Percentiles rank a stretch among this genome's conserved stretches.
phyloP scores from a whole-genome alignment of 2,329 filamentous ascomycete genomes.

The Hymenoscyphus fructigenus region DNA sequence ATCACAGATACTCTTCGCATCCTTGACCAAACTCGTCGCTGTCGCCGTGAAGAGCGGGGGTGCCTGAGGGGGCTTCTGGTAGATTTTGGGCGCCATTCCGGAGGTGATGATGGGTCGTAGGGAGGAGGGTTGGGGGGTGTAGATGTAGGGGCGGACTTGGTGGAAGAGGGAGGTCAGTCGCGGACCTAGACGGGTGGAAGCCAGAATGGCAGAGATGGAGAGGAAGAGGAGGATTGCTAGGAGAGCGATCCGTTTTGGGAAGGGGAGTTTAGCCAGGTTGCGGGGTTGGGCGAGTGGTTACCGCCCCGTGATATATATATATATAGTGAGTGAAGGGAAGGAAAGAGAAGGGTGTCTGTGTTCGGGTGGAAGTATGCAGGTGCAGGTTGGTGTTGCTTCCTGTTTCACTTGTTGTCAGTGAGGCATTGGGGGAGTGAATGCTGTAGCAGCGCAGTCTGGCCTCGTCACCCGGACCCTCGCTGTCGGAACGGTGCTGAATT shows the following conservation, averaged over 20 bases:
- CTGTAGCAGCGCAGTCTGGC: neutral
- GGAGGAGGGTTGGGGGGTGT: constrained; percentile 12
- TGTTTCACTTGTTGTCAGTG: neutral
- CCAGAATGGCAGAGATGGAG: constrained; percentile 61
- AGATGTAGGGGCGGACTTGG: constrained; percentile 47
- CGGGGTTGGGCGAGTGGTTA: neutral
- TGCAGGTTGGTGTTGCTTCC: neutral
- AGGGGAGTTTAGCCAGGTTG: constrained; percentile 37
- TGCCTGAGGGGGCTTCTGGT: constrained; percentile 72
- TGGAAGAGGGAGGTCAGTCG: constrained; percentile 59
- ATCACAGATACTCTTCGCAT: constrained; percentile 66
- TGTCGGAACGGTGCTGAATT: neutral
- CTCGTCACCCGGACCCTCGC: neutral
- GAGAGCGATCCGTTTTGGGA: constrained; percentile 43
- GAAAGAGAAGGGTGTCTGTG: neutral
- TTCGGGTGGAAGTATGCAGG: neutral
- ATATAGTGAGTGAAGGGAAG: neutral
- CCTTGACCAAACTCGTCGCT: constrained; percentile 63
- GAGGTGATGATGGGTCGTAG: constrained; percentile 44
- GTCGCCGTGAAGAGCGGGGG: constrained; percentile 78
- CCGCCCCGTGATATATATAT: neutral
- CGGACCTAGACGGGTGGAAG: constrained; percentile 47
- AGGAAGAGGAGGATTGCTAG: constrained; percentile 57
- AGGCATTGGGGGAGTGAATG: neutral
- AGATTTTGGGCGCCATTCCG: constrained; percentile 66